Conservation (phyloP, 2,329 filamentous ascomycete genomes). For the Fusarium sulawesiense region DNA sequence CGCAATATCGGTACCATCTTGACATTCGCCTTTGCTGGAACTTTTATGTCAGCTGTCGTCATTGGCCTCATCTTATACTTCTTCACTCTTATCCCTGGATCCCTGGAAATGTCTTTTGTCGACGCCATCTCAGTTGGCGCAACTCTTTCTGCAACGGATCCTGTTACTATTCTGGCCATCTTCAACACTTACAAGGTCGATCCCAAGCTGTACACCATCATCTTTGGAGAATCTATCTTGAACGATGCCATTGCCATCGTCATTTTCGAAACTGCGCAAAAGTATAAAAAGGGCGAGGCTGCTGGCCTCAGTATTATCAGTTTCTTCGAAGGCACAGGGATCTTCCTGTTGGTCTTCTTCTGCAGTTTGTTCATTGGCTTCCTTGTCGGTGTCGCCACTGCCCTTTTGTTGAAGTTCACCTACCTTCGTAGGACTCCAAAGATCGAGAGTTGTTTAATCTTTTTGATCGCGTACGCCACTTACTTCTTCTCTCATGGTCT, state of each 20-base stretch:
- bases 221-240: conserved; percentile 97
- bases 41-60: conserved; percentile 96
- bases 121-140: conserved; percentile 97
- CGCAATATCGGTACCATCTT: conserved; percentile 97
- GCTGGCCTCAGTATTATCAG: conserved; percentile 80
- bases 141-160: conserved; percentile 95
- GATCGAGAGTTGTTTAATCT: conserved; percentile 94
- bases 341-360: conserved; percentile 97
- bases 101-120: conserved; percentile 87
- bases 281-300: conserved; percentile 82
- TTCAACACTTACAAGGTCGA: conserved; percentile 99
- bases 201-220: conserved; percentile 97
- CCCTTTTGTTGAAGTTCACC: conserved; percentile 92
- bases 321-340: conserved; percentile 89
- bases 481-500: conserved; percentile 99
- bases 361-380: conserved; percentile 92
- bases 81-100: conserved; percentile 87
- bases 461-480: conserved; percentile 93
- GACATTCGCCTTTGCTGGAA: conserved; percentile 97
- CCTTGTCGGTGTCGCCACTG: conserved; percentile 85
- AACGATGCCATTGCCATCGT: conserved; percentile 99
- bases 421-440: conserved; percentile 92
- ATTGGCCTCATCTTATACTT: conserved; percentile 89
- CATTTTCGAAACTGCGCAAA: conserved; percentile 96
- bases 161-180: conserved; percentile 96